phyloP scores from a whole-genome alignment of 208 protist species.

The Balamuthia mandrillaris region DNA sequence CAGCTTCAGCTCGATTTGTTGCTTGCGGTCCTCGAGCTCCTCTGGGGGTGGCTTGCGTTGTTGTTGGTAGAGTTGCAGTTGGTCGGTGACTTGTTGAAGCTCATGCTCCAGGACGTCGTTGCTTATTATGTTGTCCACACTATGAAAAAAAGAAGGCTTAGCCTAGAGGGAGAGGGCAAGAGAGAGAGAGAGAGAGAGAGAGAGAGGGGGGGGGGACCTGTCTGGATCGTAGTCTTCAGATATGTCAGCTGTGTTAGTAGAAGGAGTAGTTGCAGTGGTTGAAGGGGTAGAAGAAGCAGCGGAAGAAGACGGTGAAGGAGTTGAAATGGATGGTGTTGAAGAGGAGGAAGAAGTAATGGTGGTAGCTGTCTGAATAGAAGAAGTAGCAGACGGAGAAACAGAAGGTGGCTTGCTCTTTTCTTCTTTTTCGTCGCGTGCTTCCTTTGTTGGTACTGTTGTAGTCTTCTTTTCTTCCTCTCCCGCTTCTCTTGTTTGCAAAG shows the following conservation, averaged over 20 bases:
- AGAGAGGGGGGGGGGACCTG: not conserved
- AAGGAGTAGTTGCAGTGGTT: not conserved
- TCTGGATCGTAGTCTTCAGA: not conserved
- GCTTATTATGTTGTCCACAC: conserved; percentile 23
- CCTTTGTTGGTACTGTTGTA: too few species aligned
- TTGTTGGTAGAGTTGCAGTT: not conserved
- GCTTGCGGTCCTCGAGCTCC: conserved; percentile 5
- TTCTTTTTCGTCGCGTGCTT: too few species aligned
- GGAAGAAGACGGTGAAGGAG: not conserved
- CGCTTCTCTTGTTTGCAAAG: too few species aligned
- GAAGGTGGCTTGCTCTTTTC: not conserved
- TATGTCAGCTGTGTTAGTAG: not conserved
- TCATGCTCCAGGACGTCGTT: conserved; percentile 29
- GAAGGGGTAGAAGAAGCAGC: not conserved
- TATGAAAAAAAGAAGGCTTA: too few species aligned
- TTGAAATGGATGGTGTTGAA: not conserved
- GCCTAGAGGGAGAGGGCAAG: not conserved
- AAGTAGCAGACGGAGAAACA: not conserved
- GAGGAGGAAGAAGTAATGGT: not conserved
- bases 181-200: not conserved
- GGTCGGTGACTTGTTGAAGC: not conserved
- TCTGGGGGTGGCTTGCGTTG: not conserved
- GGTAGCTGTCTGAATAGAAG: not conserved
- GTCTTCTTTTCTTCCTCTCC: too few species aligned
- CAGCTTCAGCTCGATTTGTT: not conserved